Base-by-base conservation (phyloP, 2,329 filamentous ascomycete species). In the Phyllosticta ampelicida region DNA sequence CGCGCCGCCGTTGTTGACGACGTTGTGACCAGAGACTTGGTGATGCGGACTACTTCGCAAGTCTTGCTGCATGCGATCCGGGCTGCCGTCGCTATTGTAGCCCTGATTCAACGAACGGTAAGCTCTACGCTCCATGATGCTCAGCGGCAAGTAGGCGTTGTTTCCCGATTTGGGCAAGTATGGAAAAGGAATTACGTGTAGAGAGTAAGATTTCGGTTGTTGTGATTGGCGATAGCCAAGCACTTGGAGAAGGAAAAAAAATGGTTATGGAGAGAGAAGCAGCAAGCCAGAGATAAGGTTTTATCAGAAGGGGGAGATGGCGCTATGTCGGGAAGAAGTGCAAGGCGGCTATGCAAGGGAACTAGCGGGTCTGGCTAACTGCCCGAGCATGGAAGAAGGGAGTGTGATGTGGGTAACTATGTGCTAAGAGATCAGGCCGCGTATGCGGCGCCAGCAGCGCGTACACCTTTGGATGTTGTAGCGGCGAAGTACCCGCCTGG, bases 51-150 rank as follows among this genome's bases (percentile, higher is more conserved):
- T 68, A n/a, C 59, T 61, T 5, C 65, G 68, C 2, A 72, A 61
- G 57, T 73, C 71, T 61, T 63, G 65, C 28, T 69, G 65, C 49
- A 73, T 66, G 23, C 71, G 70, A 9, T 61, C 54, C 3, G 55
- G 54, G 21, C 56, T 59, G 59, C 65, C 68, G 44, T 63, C 62
- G 50, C 62, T 64, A 20, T 53, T 53, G 54, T 26, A 23, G 26
- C 53, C 54, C 16, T 50, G 18, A n/a, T 30, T 48, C 9, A 53
- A 56, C 16, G 64, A 60, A 26, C 61, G 66, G 66, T 69, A 64
- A 66, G 66, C 64, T 49, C 64, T 65, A 18, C 61, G 63, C 49
- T 66, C 68, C 61, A 65, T 65, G 50, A 30, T 57, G n/a, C 9
- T 29, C n/a, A 51, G 18, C 10, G 23, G n/a, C 30, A 30, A 55